A percentile compares a stretch with the other conserved stretches of the same genome.
Evolutionary conservation across 257 asterid genomes (phyloP).

Genomic region (Buddleja alternifolia): DNA sequence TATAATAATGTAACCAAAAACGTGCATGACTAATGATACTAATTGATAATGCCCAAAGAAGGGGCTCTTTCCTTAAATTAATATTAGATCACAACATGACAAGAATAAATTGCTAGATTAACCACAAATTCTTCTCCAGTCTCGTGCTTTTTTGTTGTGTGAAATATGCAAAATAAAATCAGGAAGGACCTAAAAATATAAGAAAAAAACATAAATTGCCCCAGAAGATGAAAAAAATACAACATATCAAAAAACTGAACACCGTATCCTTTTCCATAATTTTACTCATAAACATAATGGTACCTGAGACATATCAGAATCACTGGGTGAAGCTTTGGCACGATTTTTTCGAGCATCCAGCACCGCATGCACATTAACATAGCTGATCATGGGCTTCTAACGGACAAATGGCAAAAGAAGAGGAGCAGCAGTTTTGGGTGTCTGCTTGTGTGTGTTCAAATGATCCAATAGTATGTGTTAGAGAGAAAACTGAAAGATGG

Average conservation of each 20-base stretch:
- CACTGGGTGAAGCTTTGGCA: constrained; percentile 83
- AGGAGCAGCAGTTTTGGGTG: background rate
- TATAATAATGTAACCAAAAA: background rate
- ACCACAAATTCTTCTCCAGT: too few relatives aligned
- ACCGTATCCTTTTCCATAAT: background rate
- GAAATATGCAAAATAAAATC: constrained; percentile 15
- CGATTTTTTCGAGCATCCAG: constrained; percentile 88
- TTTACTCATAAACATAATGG: constrained; percentile 17
- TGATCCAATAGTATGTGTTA: background rate
- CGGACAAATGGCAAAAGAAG: constrained; percentile 20
- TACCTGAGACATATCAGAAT: constrained; percentile 94
- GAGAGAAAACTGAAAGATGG: too few relatives aligned
- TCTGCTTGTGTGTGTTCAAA: background rate
- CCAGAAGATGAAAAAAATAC: constrained; percentile 12
- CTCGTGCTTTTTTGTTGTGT: too few relatives aligned
- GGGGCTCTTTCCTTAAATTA: background rate
- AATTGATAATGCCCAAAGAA: background rate
- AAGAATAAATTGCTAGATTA: too few relatives aligned
- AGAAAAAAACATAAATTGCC: background rate
- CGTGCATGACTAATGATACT: background rate
- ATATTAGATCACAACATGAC: too few relatives aligned
- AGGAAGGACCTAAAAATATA: background rate
- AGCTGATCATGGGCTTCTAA: constrained; percentile 96
- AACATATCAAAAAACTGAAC: constrained; percentile 7
- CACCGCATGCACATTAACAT: constrained; percentile 91